Conservation (phyloP, 2,329 filamentous ascomycete species). For the Parafenestella ontariensis region DNA sequence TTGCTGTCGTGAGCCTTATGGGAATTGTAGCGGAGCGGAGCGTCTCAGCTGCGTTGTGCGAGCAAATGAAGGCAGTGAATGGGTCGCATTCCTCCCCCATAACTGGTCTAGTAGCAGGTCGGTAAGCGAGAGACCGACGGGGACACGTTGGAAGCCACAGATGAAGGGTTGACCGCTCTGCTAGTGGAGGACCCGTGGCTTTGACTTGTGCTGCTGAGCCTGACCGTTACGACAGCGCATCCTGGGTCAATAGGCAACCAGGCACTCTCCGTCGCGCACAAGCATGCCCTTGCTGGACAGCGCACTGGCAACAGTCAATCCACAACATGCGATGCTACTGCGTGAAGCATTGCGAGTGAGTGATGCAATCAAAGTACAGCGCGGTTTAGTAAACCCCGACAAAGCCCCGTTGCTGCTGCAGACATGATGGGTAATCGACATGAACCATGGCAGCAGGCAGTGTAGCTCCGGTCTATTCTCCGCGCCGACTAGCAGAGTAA, state of each 20-base stretch:
- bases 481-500: background rate
- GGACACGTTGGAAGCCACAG: constrained; percentile 34
- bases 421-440: constrained; percentile 20
- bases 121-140: constrained; percentile 21
- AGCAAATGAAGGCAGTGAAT: constrained; percentile 2
- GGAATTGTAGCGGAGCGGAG: constrained; percentile 2
- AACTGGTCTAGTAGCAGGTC: background rate
- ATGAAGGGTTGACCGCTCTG: constrained; percentile 35
- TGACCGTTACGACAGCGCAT: constrained; percentile 34
- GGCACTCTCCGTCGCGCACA: constrained; percentile 21
- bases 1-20: constrained; percentile 11
- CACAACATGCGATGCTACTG: too few species aligned
- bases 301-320: constrained; percentile 7
- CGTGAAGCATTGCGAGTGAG: constrained; percentile 2
- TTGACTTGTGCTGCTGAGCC: constrained; percentile 10
- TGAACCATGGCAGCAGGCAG: constrained; percentile 12
- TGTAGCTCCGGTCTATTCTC: constrained; percentile 16
- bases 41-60: constrained; percentile 4
- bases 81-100: constrained; percentile 3
- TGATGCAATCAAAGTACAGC: constrained; percentile 23
- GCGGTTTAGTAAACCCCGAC: constrained; percentile 26
- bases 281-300: constrained; percentile 13
- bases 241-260: constrained; percentile 25
- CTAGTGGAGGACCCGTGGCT: constrained; percentile 26
- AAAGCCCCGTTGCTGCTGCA: constrained; percentile 13